Evolutionary conservation across 2,329 filamentous ascomycete genomes (phyloP).

Genomic region (Scolecobasidium constrictum): DNA sequence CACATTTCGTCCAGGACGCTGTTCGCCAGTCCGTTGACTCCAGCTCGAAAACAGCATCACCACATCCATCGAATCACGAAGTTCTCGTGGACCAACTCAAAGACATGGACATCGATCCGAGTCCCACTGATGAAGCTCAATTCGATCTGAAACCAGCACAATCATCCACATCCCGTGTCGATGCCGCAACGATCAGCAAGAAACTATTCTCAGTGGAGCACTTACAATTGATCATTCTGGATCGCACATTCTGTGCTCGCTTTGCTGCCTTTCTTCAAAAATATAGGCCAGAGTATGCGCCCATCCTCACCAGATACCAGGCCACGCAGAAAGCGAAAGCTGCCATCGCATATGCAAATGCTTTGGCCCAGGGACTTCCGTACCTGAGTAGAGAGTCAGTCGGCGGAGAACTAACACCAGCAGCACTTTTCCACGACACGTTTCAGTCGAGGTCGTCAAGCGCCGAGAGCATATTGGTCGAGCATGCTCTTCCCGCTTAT

Average conservation of each 20-base stretch:
- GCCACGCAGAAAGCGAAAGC: constrained; percentile 30
- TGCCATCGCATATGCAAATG: constrained; percentile 34
- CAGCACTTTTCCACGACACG: constrained; percentile 24
- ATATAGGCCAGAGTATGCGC: constrained; percentile 25
- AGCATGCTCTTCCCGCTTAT: constrained; percentile 30
- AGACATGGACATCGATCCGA: not conserved
- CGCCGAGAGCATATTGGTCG: constrained; percentile 25
- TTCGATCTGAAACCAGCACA: constrained; percentile 2
- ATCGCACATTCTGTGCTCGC: constrained; percentile 21
- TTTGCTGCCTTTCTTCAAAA: constrained; percentile 29
- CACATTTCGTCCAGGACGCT: not conserved
- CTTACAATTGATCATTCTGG: constrained; percentile 29
- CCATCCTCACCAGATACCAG: constrained; percentile 26
- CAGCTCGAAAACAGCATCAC: not conserved
- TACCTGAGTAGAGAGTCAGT: constrained; percentile 10
- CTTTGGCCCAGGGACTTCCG: constrained; percentile 25
- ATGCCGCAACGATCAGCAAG: constrained; percentile 25
- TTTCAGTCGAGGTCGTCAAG: constrained; percentile 24
- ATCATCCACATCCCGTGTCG: too few species aligned
- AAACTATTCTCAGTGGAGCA: constrained; percentile 32
- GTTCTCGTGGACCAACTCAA: not conserved
- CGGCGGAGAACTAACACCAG: constrained; percentile 10
- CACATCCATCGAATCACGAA: not conserved
- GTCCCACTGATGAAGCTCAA: not conserved
- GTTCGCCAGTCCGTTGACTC: not conserved